Evolutionary conservation across 805 yeast species (phyloP).

Genomic region (Barnettozyma siamensis): DNA sequence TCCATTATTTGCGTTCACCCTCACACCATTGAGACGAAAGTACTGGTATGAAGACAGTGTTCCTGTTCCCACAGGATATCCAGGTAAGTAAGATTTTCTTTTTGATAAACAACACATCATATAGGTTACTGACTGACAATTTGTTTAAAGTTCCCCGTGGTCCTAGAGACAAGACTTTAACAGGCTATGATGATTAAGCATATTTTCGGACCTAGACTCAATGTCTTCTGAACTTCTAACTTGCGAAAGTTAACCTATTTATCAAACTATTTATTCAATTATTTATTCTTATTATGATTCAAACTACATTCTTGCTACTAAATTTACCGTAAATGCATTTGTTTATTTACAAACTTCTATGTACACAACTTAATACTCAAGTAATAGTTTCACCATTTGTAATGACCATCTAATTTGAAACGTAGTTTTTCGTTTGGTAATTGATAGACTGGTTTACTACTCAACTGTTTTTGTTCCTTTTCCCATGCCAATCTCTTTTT

Average conservation of each 20-base stretch:
- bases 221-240: not conserved
- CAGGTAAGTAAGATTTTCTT: constrained; percentile 24
- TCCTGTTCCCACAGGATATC: constrained; percentile 52
- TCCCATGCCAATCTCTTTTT: constrained; percentile 56
- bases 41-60: constrained; percentile 59
- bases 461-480: constrained; percentile 39
- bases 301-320: not conserved
- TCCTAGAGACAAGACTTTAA: constrained; percentile 39
- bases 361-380: constrained; percentile 5
- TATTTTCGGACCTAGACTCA: not conserved
- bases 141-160: constrained; percentile 38
- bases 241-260: constrained; percentile 1
- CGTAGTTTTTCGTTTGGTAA: constrained; percentile 41
- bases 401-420: constrained; percentile 45
- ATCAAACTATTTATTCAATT: constrained; percentile 11
- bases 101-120: constrained; percentile 6
- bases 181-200: constrained; percentile 52
- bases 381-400: constrained; percentile 42
- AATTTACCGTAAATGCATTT: constrained; percentile 4
- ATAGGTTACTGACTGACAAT: not conserved
- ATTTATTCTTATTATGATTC: constrained; percentile 6
- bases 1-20: constrained; percentile 53
- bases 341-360: constrained; percentile 10
- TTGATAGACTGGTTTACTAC: constrained; percentile 48
- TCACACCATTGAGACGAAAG: constrained; percentile 66